Evolutionary conservation across 2,329 filamentous ascomycete genomes (phyloP), one percentile per base, ranked within the genome.

Genomic region (Claviceps digitariae): DNA sequence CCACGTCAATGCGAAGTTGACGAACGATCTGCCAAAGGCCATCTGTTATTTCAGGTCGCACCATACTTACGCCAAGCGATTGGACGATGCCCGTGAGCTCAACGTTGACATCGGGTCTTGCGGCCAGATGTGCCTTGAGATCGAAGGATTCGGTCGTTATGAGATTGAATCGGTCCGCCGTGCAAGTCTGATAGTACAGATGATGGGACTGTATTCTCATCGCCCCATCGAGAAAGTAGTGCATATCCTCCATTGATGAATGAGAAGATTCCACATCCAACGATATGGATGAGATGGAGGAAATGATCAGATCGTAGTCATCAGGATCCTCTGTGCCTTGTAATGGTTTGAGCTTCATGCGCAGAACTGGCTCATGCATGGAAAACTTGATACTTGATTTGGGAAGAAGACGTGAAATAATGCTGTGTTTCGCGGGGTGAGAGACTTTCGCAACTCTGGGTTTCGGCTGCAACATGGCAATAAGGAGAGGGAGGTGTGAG

Each of bases 261-360:
- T 98, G 93, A n/a, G 90, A 95, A 0, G 93, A 95, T 64, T 98
- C 93, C 48, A 95, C 78, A 62, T 98, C 93, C 23, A 97, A 72
- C 0, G 91, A 95, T 40, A 97, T 82, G 0, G 91, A 95, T 0
- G 94, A 97, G 12, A 95, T 88, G 2, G 90, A 93, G 1, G 89
- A 95, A 48, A 98, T 95, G 46, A 98, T 86, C 31, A 98, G 77
- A 64, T 98, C 93, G 60, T 93, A 97, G 59, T 97, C 90, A 56
- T 90, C 87, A 0, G 82, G 76, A 27, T 83, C 79, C 43, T 76
- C 72, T 2, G 72, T 72, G 52, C 77, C 76, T 56, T 85, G 80
- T 57, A 93, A 81, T 0, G 91, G 84, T 5, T 90, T 90, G 4
- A 98, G 74, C 8, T 90, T 83, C 58, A 98, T 90, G 60, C 94